Conservation (phyloP, 1,139 yeast species). For the Nematodospora anomalae region DNA sequence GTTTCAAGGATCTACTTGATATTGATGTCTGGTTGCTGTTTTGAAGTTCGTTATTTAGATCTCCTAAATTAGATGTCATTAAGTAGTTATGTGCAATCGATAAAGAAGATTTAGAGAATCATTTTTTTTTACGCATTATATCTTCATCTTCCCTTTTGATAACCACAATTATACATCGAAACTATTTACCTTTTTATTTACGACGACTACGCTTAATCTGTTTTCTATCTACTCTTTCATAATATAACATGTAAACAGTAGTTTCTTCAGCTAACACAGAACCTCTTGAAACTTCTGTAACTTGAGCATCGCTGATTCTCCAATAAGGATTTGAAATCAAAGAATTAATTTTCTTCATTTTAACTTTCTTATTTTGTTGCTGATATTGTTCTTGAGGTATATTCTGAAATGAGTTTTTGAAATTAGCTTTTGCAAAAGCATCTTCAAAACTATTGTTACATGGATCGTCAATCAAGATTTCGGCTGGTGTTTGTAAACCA, state of each 20-base stretch:
- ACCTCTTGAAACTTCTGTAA: slow-evolving; percentile 59
- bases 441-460: slow-evolving; percentile 25
- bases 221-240: slow-evolving; percentile 54
- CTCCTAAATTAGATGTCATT: slow-evolving; percentile 12
- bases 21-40: slow-evolving; percentile 7
- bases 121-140: too few relatives aligned
- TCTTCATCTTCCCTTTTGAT: too few relatives aligned
- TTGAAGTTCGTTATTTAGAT: slow-evolving; percentile 9
- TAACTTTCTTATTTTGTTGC: slow-evolving; percentile 22
- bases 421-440: slow-evolving; percentile 15
- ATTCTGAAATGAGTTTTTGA: slow-evolving; percentile 14
- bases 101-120: too few relatives aligned
- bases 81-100: background rate
- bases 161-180: too few relatives aligned
- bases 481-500: slow-evolving; percentile 47
- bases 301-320: slow-evolving; percentile 78
- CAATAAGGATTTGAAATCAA: slow-evolving; percentile 69
- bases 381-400: slow-evolving; percentile 8
- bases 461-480: slow-evolving; percentile 38
- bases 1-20: slow-evolving; percentile 4
- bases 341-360: slow-evolving; percentile 54
- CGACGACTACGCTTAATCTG: slow-evolving; percentile 14
- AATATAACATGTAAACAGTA: slow-evolving; percentile 81
- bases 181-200: background rate
- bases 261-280: slow-evolving; percentile 68